Evolutionary conservation across 1,284 basidiomycete genomes (phyloP), one percentile per base, ranked within the genome.

Genomic region (Xerocomus amazonicus): DNA sequence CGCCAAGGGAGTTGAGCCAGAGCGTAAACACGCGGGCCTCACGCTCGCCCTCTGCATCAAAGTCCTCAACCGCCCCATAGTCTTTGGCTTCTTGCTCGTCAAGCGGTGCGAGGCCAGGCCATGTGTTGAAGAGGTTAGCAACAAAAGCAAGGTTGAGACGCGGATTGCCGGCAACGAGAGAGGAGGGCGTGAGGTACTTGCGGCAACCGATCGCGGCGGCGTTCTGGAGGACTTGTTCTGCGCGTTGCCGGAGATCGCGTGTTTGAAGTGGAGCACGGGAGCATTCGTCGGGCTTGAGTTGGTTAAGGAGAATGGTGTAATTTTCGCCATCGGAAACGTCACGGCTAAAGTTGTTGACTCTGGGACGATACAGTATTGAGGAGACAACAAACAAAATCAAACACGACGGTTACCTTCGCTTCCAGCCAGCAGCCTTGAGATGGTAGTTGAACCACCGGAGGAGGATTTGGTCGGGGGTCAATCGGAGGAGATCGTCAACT

Each of bases 391-490:
- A 6, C 9, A 7, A 8, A 10, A 28, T 6, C 9, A 9, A 14
- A n/a, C 4, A n/a, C 28, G 31, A 9, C 9, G 12, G 8, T 17
- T 61, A 92, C 90, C 83, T 80, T 65, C 90, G 76, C 48, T 87
- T 79, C 90, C 93, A 97, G 8, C 89, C 89, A 32, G 96, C 97
- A 8, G 91, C 90, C 70, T 97, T 98, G 56, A 99, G 74, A 70
- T 99, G 97, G 70, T 91, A 99, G 72, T 99, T 99, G 76, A 99
- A 97, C 96, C 96, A 99, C 49, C 96, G 78, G 33, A 99, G 72
- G 37, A 99, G 73, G 60, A 99, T 97, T 73, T 99, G 96, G 68
- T 99, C 97, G 3, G 94, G 95, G 7, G 96, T 97, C 59, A 99
- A 71, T 52, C 90, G 79, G 53, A 99, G 76, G 55, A 99, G 84